These are phyloP conservation scores for Lagenidium sp. DNA, from an alignment of 352 stramenopile species.

Conservation along the genomic window DNA sequence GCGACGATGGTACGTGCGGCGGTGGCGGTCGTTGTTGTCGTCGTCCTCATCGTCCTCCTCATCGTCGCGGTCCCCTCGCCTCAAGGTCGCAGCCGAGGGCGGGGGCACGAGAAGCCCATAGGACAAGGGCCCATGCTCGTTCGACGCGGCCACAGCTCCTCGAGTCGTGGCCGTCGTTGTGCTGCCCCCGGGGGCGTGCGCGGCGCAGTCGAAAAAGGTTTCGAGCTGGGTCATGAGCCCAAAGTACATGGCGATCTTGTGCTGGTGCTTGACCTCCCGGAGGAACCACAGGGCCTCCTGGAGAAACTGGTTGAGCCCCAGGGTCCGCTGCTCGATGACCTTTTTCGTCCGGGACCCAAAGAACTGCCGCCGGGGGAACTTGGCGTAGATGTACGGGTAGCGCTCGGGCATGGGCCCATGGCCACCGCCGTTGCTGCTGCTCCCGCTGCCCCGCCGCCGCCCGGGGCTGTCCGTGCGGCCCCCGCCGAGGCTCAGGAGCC, in stretches of 20 bases:
- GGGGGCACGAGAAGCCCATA: too few relatives aligned
- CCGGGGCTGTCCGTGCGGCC: slow-evolving; percentile 3
- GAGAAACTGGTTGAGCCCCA: slow-evolving; percentile 53
- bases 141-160: slow-evolving; percentile 1
- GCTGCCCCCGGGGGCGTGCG: slow-evolving; percentile 11
- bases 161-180: slow-evolving; percentile 1
- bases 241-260: slow-evolving; percentile 65
- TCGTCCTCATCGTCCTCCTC: too few relatives aligned
- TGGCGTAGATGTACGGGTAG: slow-evolving; percentile 52
- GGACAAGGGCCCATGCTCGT: too few relatives aligned
- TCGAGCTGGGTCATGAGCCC: slow-evolving; percentile 64
- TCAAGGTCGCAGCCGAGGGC: too few relatives aligned
- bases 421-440: slow-evolving; percentile 4
- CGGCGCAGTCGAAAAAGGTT: slow-evolving; percentile 41
- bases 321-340: slow-evolving; percentile 53
- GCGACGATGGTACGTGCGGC: too few relatives aligned
- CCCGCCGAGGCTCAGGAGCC: slow-evolving; percentile 5
- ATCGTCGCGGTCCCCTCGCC: too few relatives aligned
- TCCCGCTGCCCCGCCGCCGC: slow-evolving; percentile 14
- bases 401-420: slow-evolving; percentile 16
- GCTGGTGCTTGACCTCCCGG: slow-evolving; percentile 41
- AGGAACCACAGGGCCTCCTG: slow-evolving; percentile 40
- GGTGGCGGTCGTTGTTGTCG: too few relatives aligned
- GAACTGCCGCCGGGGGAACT: slow-evolving; percentile 54
- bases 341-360: slow-evolving; percentile 60